phyloP scores from a whole-genome alignment of 192 early-diverging fungal species.

The Backusella tarrabulga region DNA sequence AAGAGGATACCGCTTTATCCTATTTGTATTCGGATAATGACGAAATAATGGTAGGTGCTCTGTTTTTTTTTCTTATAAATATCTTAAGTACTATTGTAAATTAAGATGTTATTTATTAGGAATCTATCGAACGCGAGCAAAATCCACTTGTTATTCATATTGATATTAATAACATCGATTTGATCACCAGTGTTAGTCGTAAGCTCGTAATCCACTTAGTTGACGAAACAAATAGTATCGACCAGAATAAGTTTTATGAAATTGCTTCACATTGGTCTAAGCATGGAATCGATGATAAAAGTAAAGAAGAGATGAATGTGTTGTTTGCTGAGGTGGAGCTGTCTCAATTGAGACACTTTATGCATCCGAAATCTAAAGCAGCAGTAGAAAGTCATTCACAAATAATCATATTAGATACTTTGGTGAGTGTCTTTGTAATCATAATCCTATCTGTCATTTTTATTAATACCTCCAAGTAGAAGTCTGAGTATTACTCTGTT shows the following conservation, averaged over 20 bases:
- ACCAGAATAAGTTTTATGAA: conserved; percentile 1
- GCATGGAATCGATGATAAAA: not conserved
- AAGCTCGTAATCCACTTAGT: conserved; percentile 66
- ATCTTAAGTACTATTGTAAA: not conserved
- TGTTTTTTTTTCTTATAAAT: not conserved
- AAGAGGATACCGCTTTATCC: not conserved
- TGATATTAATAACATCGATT: conserved; percentile 59
- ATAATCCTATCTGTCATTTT: not conserved
- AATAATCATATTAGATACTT: conserved; percentile 22
- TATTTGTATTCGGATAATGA: conserved; percentile 24
- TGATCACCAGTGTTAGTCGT: conserved; percentile 61
- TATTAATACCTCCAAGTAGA: not conserved
- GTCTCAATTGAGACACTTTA: conserved; percentile 57
- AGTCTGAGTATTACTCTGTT: not conserved
- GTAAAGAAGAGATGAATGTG: conserved; percentile 16
- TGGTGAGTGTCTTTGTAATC: not conserved
- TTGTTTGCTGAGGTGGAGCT: conserved; percentile 67
- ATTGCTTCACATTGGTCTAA: not conserved
- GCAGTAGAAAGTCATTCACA: not conserved
- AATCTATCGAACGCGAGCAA: conserved; percentile 53
- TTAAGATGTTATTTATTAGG: not conserved
- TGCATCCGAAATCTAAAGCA: conserved; percentile 50
- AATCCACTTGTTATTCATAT: conserved; percentile 66
- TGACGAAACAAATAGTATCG: conserved; percentile 36
- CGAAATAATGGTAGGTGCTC: conserved; percentile 3